Evolutionary conservation across 192 early-diverging fungal genomes (phyloP), one percentile per base, ranked within the genome.

Genomic region (Paraglomus brasilianum): DNA sequence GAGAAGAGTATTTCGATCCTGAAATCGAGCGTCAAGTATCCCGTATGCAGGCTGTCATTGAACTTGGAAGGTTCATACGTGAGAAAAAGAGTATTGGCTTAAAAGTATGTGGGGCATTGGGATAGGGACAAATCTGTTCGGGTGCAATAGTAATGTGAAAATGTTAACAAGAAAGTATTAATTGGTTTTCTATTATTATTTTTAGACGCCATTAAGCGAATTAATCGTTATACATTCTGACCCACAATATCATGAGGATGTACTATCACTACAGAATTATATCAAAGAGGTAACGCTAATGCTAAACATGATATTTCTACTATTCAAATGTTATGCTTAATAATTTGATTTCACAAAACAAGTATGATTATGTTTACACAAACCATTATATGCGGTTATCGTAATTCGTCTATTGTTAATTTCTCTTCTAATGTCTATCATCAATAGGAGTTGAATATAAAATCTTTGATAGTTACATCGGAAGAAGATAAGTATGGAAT

Each of bases 21-120:
- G 93, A 92, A 17, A 94, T 99, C 76, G 97, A 99, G 81, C 92
- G 97, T 64, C 82, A 91, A 62, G 92, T 99, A 72, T 82, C 86
- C 45, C 89, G 96, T 68, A 96, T 99, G 94, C 95, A 97, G 81
- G 80, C 87, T 2, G 97, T 99, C 56, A 98, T 99, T 72, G 96
- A 99, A 73, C 86, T 94, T 63, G 96, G 95, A 36, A 89, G 97
- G 51, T 78, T 87, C 70, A 82, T 93, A 62, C 93, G 97, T 68
- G 97, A 99, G 74, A 85, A 91, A 77, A 91, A 93, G 69, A 95
- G 85, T 50, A 84, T 98, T 75, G 87, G 92, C 62, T 86, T 99
- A 71, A 99, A 99, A 74, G 82, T 78, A 51, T 22, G 56, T 72
- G 30, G 14, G 40, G 17, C n/a, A n/a, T n/a, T n/a, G n/a, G n/a